These are phyloP conservation scores for Penicillium expansum DNA, from an alignment of 2,329 filamentous ascomycete species.

Conservation along the genomic window DNA sequence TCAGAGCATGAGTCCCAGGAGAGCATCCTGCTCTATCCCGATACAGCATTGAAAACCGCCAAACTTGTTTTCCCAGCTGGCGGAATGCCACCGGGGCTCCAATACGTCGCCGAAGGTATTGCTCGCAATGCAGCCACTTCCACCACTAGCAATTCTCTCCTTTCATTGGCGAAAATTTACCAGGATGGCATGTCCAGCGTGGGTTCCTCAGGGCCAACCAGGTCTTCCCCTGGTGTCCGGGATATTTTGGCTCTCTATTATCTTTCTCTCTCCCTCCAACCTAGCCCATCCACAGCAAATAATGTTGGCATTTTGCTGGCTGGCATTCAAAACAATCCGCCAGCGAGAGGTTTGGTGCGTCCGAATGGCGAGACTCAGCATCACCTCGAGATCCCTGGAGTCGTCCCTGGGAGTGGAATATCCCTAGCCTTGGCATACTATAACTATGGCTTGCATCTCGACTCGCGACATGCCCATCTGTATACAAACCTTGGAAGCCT, in stretches of 20 bases:
- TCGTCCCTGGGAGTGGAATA: conserved; percentile 80
- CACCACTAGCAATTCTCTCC: conserved; percentile 90
- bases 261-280: conserved; percentile 86
- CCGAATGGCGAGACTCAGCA: conserved; percentile 40
- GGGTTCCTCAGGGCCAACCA: conserved; percentile 52
- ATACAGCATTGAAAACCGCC: conserved; percentile 78
- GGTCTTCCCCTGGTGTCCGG: conserved; percentile 71
- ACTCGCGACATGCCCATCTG: conserved; percentile 86
- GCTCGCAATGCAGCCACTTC: conserved; percentile 78
- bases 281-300: conserved; percentile 95
- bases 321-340: conserved; percentile 72
- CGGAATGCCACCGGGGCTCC: conserved; percentile 76
- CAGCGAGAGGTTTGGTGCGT: conserved; percentile 39
- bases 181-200: conserved; percentile 89
- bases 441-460: conserved; percentile 84
- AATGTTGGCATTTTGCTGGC: conserved; percentile 98
- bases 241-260: conserved; percentile 96
- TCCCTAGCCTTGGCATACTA: conserved; percentile 90
- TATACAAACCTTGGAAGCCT: conserved; percentile 96
- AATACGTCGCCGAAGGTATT: conserved; percentile 66
- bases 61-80: conserved; percentile 74
- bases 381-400: conserved; percentile 65
- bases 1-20: conserved; percentile 43
- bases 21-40: conserved; percentile 77
- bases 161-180: conserved; percentile 95